Percentiles rank a stretch among this genome's conserved stretches.
These are phyloP conservation scores for Pyracantha coccinea DNA, from an alignment of 331 rosid genomes.

Conservation along the genomic window DNA sequence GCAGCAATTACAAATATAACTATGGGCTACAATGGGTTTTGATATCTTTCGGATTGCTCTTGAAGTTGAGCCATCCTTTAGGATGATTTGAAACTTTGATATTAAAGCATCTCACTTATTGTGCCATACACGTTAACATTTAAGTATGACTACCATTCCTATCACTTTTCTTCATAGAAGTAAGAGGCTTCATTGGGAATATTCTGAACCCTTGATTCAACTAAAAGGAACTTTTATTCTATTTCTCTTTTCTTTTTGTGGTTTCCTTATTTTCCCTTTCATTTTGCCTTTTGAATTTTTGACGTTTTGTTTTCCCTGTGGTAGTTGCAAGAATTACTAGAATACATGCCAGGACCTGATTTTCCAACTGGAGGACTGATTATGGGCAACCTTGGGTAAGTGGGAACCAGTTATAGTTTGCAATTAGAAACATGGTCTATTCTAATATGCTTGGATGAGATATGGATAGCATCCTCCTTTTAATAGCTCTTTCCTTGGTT, in stretches of 20 bases:
- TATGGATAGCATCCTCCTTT: neutral
- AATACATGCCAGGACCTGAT: constrained; percentile 99
- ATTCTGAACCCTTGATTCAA: neutral
- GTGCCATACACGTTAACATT: neutral
- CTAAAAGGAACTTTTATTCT: neutral
- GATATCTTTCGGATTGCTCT: neutral
- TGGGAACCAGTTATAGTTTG: neutral
- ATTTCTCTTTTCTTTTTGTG: neutral
- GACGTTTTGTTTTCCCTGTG: constrained; percentile 18
- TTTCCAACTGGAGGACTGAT: constrained; percentile 96
- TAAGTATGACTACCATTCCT: neutral
- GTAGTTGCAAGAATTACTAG: constrained; percentile 93
- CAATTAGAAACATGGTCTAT: neutral
- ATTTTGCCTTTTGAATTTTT: neutral
- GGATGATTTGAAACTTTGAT: neutral
- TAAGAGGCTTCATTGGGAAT: neutral
- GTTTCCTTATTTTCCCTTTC: neutral
- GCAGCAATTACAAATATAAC: no score
- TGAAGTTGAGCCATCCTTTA: neutral
- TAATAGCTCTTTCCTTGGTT: neutral
- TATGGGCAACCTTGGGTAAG: constrained; percentile 95
- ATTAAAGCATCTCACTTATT: neutral
- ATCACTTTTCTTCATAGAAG: neutral
- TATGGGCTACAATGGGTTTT: no score
- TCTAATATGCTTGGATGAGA: neutral